Conservation (phyloP, 805 yeast species). For the Candida oleophila region DNA sequence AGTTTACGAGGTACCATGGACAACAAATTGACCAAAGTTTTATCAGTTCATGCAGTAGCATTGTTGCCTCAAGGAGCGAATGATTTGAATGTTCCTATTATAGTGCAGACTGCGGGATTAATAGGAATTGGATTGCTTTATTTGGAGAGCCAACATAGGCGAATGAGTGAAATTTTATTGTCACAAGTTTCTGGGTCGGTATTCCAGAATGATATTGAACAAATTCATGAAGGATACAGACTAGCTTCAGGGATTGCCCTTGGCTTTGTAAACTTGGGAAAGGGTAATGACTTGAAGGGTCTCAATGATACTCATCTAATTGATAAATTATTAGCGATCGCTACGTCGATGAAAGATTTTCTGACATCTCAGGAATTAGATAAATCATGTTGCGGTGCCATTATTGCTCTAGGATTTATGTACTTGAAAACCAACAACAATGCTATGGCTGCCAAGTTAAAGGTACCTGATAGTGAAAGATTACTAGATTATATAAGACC, state of each 20-base stretch:
- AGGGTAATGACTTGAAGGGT: slow-evolving; percentile 61
- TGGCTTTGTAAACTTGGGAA: slow-evolving; percentile 81
- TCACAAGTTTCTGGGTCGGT: slow-evolving; percentile 64
- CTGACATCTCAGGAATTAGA: slow-evolving; percentile 59
- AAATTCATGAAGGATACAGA: slow-evolving; percentile 76
- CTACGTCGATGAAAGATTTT: slow-evolving; percentile 59
- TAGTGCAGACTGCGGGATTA: slow-evolving; percentile 89
- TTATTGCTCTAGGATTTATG: slow-evolving; percentile 71
- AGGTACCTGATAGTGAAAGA: slow-evolving; percentile 58
- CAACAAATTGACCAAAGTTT: slow-evolving; percentile 80
- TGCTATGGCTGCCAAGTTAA: slow-evolving; percentile 59
- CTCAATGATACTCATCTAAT: slow-evolving; percentile 63
- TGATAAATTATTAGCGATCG: slow-evolving; percentile 57
- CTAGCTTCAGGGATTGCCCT: slow-evolving; percentile 85
- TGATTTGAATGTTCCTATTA: slow-evolving; percentile 76
- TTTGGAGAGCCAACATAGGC: slow-evolving; percentile 71
- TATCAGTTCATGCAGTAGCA: slow-evolving; percentile 91
- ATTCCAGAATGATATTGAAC: slow-evolving; percentile 51
- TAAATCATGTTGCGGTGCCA: slow-evolving; percentile 70
- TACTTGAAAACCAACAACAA: slow-evolving; percentile 65
- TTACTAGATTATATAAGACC: slow-evolving; percentile 75
- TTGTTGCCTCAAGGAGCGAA: slow-evolving; percentile 87
- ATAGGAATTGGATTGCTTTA: slow-evolving; percentile 88
- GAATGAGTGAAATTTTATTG: slow-evolving; percentile 79
- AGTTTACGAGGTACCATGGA: slow-evolving; percentile 83